Evolutionary conservation across 805 yeast genomes (phyloP).

Genomic region (Saccharomycopsis sp.): DNA sequence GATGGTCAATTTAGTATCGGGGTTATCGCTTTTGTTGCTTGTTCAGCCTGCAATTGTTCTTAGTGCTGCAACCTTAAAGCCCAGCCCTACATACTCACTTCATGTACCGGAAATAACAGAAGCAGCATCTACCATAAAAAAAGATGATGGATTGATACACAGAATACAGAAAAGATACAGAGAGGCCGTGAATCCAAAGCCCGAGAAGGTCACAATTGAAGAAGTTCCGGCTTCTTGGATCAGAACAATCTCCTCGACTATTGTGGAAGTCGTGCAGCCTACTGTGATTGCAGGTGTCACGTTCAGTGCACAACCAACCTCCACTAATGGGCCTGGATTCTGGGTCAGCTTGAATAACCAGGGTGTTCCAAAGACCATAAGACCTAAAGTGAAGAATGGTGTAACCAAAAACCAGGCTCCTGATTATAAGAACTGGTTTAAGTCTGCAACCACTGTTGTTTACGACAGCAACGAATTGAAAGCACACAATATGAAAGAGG

Average conservation of each 20-base stretch:
- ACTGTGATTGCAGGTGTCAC: constrained; percentile 54
- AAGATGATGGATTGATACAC: background rate
- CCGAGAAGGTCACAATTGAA: background rate
- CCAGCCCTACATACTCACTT: background rate
- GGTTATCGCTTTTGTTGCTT: background rate
- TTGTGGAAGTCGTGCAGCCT: constrained; percentile 64
- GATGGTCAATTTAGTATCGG: background rate
- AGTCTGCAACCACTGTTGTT: constrained; percentile 54
- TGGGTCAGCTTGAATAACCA: constrained; percentile 76
- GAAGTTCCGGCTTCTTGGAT: constrained; percentile 54
- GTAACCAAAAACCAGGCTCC: constrained; percentile 60
- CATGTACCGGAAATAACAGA: background rate
- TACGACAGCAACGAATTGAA: constrained; percentile 56
- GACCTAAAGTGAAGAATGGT: constrained; percentile 72
- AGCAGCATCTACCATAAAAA: background rate
- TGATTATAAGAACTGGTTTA: constrained; percentile 69
- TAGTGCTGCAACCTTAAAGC: background rate
- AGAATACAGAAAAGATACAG: background rate
- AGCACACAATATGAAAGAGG: constrained; percentile 68
- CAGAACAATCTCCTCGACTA: constrained; percentile 56
- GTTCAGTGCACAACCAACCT: constrained; percentile 39
- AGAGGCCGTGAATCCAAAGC: background rate
- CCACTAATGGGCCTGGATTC: constrained; percentile 54
- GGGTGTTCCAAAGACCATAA: constrained; percentile 74
- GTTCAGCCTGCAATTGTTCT: background rate